Base-by-base conservation (phyloP, 2,329 filamentous ascomycete species). In the Alternaria solani region DNA sequence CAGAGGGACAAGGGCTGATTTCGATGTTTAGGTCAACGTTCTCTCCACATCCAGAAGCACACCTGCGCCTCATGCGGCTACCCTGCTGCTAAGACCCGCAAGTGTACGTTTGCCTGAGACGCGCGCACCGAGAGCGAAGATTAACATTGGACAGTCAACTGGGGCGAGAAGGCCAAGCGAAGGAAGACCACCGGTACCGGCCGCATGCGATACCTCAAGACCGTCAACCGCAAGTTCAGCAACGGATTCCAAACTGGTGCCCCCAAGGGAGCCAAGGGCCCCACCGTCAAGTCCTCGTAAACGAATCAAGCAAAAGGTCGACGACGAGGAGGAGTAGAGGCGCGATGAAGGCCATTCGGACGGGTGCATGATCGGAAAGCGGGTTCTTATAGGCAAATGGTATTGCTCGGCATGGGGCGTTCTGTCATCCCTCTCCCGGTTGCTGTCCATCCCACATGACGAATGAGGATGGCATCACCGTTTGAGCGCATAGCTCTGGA, bases 111-210 rank as follows among this genome's bases (percentile, higher is more conserved):
- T n/a, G 55, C 52, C 57, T 57, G 30, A 49, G 20, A 49, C 65
- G 48, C 44, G 39, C 46, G 51, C 52, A 46, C 47, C 38, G 23
- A n/a, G 47, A 55, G 63, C 59, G 48, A 57, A 52, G 60, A 69
- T 72, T 77, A 65, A 78, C 71, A 68, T 53, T 55, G 46, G 49
- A 77, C 81, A 98, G 94, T 90, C 91, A 97, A 99, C 92, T 99
- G 95, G 95, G 89, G 92, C 84, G 94, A 98, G 89, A 99, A 99
- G 92, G 94, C 94, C 79, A 98, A 98, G 93, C 89, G 95, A 84
- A 96, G 95, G 91, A 98, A 97, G 94, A 97, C 94, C 81, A 94
- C 92, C 82, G 95, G 95, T 79, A 94, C 93, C 80, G 95, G 95
- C 83, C 92, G 95, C 84, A 95, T 94, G 90, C 89, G 93, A 81